Base-by-base conservation (phyloP, 2,329 filamentous ascomycete genomes). In the Alternaria angustiovoidea region DNA sequence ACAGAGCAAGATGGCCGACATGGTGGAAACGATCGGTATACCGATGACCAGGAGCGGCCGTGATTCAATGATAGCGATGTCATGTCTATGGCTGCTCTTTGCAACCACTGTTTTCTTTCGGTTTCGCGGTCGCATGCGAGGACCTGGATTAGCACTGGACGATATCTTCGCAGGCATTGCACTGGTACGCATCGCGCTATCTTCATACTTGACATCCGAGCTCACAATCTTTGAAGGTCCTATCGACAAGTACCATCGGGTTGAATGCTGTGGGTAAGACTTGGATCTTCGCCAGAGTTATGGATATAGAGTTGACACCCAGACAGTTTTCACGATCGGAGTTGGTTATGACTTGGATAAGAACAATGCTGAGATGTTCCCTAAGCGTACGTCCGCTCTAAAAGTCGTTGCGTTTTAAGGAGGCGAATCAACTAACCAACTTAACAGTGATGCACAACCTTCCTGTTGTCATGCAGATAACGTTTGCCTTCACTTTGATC, bases 401-500 rank as follows among this genome's bases (percentile, higher is more conserved):
- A 9, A 7, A 9, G 5, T 12, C 28, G 34, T 24, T 18, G 28
- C 11, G n/a, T 16, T 12, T 3, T 4, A 18, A 39, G 22, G 5
- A 14, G 14, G 32, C 6, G 2, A 2, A 20, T 5, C 4, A 18
- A 20, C 38, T 47, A 22, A 47, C 44, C 24, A 44, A 5, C 4
- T 7, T 2, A 5, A 48, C 43, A 70, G 67, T 70, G 20, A 28
- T 44, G 24, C 24, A 69, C 26, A 70, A 70, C 16, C 51, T 68
- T 2, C 67, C 67, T 2, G 60, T 63, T 7, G 63, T 70, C 41
- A 67, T 70, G 67, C 67, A 69, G 55, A 58, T 69, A 20, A 70
- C 67, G 4, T 70, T 70, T 28, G 51, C 63, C 11, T 70, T 66
- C 52, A 70, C 66, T 4, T 43, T 70, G 43, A 62, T 68, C 36